phyloP scores from a whole-genome alignment of 495 filamentous ascomycete genomes.

The Hypoxylon crocopeplum region DNA sequence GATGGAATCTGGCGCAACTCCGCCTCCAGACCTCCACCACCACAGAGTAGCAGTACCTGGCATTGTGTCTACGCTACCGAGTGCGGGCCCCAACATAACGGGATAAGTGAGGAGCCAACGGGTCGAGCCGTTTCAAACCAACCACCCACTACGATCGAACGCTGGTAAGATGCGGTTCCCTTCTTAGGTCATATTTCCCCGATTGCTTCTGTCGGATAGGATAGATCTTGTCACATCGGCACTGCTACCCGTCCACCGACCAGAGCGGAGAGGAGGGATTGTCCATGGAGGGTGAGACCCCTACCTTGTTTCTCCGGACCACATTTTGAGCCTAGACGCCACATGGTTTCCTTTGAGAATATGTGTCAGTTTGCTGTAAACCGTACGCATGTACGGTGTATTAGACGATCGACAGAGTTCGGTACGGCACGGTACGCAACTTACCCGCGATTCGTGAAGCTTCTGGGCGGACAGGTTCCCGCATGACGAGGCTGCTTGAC shows the following conservation, averaged over 20 bases:
- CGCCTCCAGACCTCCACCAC: slow-evolving; percentile 24
- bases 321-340: slow-evolving; percentile 16
- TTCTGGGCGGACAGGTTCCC: slow-evolving; percentile 10
- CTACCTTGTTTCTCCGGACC: slow-evolving; percentile 17
- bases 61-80: slow-evolving; percentile 34
- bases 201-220: slow-evolving; percentile 31
- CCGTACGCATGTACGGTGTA: background rate
- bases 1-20: slow-evolving; percentile 24
- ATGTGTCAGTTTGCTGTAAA: slow-evolving; percentile 19
- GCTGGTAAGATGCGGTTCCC: slow-evolving; percentile 30
- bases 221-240: slow-evolving; percentile 38
- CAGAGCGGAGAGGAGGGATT: slow-evolving; percentile 3
- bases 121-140: slow-evolving; percentile 33
- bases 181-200: slow-evolving; percentile 35
- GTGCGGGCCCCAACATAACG: slow-evolving; percentile 27
- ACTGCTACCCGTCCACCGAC: slow-evolving; percentile 30
- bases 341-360: slow-evolving; percentile 21
- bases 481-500: slow-evolving; percentile 4
- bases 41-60: slow-evolving; percentile 35
- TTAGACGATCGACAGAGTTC: slow-evolving; percentile 7
- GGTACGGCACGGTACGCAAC: background rate
- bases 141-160: slow-evolving; percentile 31
- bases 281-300: too few relatives aligned
- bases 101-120: slow-evolving; percentile 34
- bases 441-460: slow-evolving; percentile 21